phyloP scores from a whole-genome alignment of 1,284 basidiomycete species.

The Ceratorhiza oryzae-sativae region DNA sequence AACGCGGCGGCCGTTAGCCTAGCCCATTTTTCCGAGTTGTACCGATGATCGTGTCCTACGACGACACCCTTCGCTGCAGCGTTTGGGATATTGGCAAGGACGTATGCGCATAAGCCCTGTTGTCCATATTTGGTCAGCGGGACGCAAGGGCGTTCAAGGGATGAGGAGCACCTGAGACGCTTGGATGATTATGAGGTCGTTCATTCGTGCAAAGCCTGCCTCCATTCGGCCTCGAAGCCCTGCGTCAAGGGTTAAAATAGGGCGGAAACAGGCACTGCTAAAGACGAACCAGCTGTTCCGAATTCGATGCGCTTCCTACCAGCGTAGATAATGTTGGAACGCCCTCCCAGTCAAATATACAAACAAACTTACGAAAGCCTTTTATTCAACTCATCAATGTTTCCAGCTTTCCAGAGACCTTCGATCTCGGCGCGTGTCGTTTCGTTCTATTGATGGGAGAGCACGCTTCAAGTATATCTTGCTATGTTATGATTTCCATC shows the following conservation, averaged over 20 bases:
- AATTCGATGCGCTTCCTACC: constrained; percentile 76
- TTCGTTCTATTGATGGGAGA: constrained; percentile 14
- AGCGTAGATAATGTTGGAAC: background rate
- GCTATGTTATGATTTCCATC: constrained; percentile 13
- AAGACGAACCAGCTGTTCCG: constrained; percentile 76
- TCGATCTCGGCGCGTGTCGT: constrained; percentile 64
- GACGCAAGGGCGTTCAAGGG: background rate
- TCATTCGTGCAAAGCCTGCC: constrained; percentile 86
- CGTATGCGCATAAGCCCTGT: constrained; percentile 79
- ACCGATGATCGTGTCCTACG: constrained; percentile 80
- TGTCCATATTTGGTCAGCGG: constrained; percentile 20
- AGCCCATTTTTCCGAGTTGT: constrained; percentile 81
- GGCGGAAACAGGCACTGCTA: background rate
- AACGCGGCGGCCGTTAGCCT: constrained; percentile 74
- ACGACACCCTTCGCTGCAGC: constrained; percentile 72
- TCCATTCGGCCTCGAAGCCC: constrained; percentile 84
- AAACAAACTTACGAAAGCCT: constrained; percentile 60
- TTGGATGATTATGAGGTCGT: constrained; percentile 82
- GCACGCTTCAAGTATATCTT: no score
- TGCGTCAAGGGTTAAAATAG: constrained; percentile 47
- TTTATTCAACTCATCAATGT: constrained; percentile 61
- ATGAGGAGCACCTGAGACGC: constrained; percentile 67
- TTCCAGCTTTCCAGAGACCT: constrained; percentile 56
- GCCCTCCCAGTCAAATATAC: constrained; percentile 33
- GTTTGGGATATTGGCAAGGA: constrained; percentile 59